Base-by-base conservation (phyloP, 2,329 filamentous ascomycete species). In the Nemania sp. region DNA sequence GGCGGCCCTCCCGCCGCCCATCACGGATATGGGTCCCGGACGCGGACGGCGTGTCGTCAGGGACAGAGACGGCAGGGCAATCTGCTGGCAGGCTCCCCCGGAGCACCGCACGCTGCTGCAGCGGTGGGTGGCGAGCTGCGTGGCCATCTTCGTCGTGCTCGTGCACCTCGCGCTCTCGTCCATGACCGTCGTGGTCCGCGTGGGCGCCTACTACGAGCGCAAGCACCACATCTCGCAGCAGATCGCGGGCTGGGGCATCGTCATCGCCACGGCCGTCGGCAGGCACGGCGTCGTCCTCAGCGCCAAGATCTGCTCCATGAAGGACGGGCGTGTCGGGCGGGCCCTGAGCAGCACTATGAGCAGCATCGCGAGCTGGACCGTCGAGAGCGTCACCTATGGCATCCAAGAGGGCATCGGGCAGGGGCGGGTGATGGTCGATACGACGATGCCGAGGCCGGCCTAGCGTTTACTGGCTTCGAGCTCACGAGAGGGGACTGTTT, bases 341-440 rank as follows among this genome's bases (percentile, higher is more conserved):
- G 77, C 79, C 2, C 71, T 90, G 20, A 79, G 82, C 17, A 82
- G 84, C 35, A 69, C 79, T 2, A 71, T 90, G 20, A 79, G 82
- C 17, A 82, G 84, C 34, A 69, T 83, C 10, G 80, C 82, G 2
- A 72, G 81, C 2, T 91, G 88, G 85, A 82, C 86, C 68, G 73
- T 89, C 1, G 81, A 87, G 63, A 84, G 86, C 18, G 76, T 91
- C 52, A 81, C 85, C 1, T 87, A 86, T 13, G 90, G 89, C 0
- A 77, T 91, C 43, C 85, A 86, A 67, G 87, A 91, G 66, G 87
- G 89, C 5, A 77, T 82, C 80, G 75, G 77, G 17, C 73, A 73
- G 12, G 72, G 72, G 13, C 46, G 73, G 39, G 57, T 57, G 25
- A 62, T 68, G 55, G 66, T 71, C 34, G 65, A 71, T 42, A 4